phyloP scores from a whole-genome alignment of 768 basidiomycete genomes.

The Dendrothele bispora region DNA sequence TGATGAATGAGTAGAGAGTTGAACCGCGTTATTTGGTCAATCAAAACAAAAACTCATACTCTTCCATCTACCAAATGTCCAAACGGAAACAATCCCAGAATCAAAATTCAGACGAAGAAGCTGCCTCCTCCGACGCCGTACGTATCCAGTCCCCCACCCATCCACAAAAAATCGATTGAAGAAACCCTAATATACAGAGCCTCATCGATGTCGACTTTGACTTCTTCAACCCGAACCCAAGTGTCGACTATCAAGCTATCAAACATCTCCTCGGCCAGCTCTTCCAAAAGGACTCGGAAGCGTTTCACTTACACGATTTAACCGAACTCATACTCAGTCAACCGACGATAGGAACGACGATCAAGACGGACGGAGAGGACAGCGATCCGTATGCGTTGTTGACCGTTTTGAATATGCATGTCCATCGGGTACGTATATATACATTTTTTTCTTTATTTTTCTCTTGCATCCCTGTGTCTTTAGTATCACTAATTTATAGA shows the following conservation, averaged over 20 bases:
- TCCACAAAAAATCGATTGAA: slow-evolving; percentile 14
- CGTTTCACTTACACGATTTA: slow-evolving; percentile 69
- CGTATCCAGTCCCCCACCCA: slow-evolving; percentile 6
- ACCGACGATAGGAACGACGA: slow-evolving; percentile 72
- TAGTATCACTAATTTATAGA: too few species aligned
- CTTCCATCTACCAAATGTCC: slow-evolving; percentile 33
- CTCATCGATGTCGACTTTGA: slow-evolving; percentile 90
- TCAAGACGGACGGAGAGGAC: slow-evolving; percentile 88
- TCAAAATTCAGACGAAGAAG: too few species aligned
- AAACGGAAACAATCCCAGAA: slow-evolving; percentile 51
- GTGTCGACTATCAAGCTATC: slow-evolving; percentile 83
- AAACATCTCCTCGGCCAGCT: slow-evolving; percentile 72
- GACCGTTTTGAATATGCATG: slow-evolving; percentile 77
- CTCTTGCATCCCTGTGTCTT: too few species aligned
- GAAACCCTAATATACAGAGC: slow-evolving; percentile 38
- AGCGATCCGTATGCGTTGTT: slow-evolving; percentile 91
- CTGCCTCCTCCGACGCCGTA: slow-evolving; percentile 33
- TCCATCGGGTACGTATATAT: slow-evolving; percentile 63
- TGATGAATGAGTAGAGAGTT: slow-evolving; percentile 41
- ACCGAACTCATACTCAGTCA: slow-evolving; percentile 78
- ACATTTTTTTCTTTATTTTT: too few species aligned
- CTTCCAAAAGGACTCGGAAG: slow-evolving; percentile 72
- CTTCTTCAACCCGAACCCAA: slow-evolving; percentile 85
- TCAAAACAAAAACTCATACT: neutral
- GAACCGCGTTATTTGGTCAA: neutral